These are phyloP conservation scores for Carnegiea gigantea DNA, from an alignment of 179 eudicot species.

Conservation along the genomic window DNA sequence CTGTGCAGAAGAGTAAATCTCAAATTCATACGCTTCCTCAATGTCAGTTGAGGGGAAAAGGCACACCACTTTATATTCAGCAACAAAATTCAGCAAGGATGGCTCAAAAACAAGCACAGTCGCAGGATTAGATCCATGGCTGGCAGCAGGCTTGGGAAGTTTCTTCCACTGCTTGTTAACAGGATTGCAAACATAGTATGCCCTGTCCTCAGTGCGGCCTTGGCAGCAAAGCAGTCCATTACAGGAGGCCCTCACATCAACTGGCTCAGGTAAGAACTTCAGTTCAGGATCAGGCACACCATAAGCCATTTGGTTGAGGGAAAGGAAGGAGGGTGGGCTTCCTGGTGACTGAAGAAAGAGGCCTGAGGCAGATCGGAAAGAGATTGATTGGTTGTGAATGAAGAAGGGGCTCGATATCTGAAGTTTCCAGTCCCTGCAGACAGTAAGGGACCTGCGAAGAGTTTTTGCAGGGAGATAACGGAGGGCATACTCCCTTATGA, in stretches of 20 bases:
- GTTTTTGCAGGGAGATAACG: constrained; percentile 65
- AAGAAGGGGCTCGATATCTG: constrained; percentile 56
- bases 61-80: constrained; percentile 50
- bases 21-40: constrained; percentile 52
- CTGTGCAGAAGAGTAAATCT: constrained; percentile 31
- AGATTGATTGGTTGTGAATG: constrained; percentile 50
- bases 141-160: constrained; percentile 45
- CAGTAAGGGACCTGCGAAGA: constrained; percentile 40
- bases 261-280: constrained; percentile 47
- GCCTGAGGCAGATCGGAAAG: constrained; percentile 38
- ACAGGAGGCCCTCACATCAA: constrained; percentile 44
- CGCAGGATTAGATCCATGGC: constrained; percentile 53
- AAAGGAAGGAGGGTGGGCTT: constrained; percentile 34
- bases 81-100: constrained; percentile 47
- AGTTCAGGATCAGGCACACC: constrained; percentile 55
- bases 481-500: constrained; percentile 50
- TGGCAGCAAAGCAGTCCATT: constrained; percentile 63
- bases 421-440: constrained; percentile 60
- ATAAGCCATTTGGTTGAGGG: constrained; percentile 42
- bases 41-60: constrained; percentile 46
- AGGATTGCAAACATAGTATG: constrained; percentile 64
- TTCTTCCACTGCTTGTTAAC: constrained; percentile 46
- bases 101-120: constrained; percentile 58
- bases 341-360: constrained; percentile 44
- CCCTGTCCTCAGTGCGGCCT: constrained; percentile 31